Evolutionary conservation across 768 basidiomycete species (phyloP), one percentile per base, ranked within the genome.

Genomic region (Suillus variegatus): DNA sequence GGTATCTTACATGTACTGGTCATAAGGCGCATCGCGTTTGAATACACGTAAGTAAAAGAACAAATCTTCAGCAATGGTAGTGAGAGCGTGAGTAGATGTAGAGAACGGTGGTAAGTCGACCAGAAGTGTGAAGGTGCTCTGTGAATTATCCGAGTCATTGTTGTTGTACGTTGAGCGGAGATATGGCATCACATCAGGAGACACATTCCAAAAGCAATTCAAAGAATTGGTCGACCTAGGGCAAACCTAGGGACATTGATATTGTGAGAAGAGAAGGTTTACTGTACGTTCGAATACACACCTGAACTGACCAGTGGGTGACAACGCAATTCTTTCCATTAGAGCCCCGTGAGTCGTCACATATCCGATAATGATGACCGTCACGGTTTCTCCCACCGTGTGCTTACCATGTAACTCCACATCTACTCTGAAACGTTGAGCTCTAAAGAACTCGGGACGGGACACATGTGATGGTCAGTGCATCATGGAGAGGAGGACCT

Each of bases 401-500:
- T 89, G 86, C 20, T 78, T 76, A 4, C 91, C 91, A 7, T 79
- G 81, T 20, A 91, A 81, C 69, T 96, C 94, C n/a, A 93, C 84
- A 67, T 96, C 94, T 0, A 95, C 93, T 54, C 90, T 82, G 73
- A 88, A 86, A 20, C 94, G 81, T 58, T 74, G 84, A 41, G 78
- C 77, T 28, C 74, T 74, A 75, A 95, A 94, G 1, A 94, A 70
- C 6, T 86, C 82, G 0, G 93, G 92, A n/a, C 77, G 75, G 1
- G 87, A 84, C 43, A 94, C 80, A 66, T 12, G 88, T 90, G 55
- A 95, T 80, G 0, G 94, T 93, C 43, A 96, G 81, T 0, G 93
- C 87, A 70, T 96, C 95, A 67, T 97, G 95, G 3, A 95, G 80
- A 2, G 95, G 95, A 7, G 95, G 95, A 0, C 93, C 94, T 41